A percentile compares a stretch with the other conserved stretches of the same genome.
phyloP scores from a whole-genome alignment of 805 yeast species.

The Helenozyma rhizophorensis region DNA sequence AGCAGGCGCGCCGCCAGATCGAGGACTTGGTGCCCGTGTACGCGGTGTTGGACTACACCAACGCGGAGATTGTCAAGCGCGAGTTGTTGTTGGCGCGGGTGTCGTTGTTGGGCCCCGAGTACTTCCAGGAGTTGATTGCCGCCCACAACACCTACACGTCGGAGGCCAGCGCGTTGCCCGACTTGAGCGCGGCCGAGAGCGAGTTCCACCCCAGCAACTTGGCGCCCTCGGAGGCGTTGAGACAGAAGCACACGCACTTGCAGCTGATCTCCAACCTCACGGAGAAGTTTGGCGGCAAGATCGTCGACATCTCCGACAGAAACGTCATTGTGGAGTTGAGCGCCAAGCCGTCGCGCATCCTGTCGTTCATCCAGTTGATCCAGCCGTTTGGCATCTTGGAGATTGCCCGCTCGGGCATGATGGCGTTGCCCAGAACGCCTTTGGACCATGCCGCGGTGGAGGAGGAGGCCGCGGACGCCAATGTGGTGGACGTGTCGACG shows the following conservation, averaged over 20 bases:
- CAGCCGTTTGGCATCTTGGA: constrained; percentile 97
- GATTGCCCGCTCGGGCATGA: constrained; percentile 96
- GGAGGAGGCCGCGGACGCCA: constrained; percentile 50
- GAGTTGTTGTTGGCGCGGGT: constrained; percentile 90
- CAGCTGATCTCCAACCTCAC: constrained; percentile 78
- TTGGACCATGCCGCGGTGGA: constrained; percentile 50
- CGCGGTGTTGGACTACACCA: constrained; percentile 92
- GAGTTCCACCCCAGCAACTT: constrained; percentile 84
- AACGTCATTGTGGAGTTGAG: constrained; percentile 91
- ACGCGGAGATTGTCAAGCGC: constrained; percentile 84
- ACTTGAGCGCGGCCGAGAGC: constrained; percentile 40
- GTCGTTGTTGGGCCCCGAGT: constrained; percentile 95
- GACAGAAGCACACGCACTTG: constrained; percentile 89
- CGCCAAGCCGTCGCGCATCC: constrained; percentile 88
- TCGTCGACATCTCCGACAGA: constrained; percentile 88
- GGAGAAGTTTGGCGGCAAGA: constrained; percentile 85
- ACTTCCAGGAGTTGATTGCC: constrained; percentile 88
- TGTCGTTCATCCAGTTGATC: constrained; percentile 80
- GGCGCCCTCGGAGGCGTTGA: constrained; percentile 85
- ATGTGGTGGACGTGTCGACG: constrained; percentile 78
- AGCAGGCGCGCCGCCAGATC: constrained; percentile 96
- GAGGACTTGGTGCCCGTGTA: constrained; percentile 98
- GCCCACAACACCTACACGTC: constrained; percentile 59
- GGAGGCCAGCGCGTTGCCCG: constrained; percentile 39
- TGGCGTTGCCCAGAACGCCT: constrained; percentile 97